Percentiles rank a stretch among this genome's conserved stretches.
Evolutionary conservation across 768 basidiomycete genomes (phyloP).

Genomic region (Pholiota conissans): DNA sequence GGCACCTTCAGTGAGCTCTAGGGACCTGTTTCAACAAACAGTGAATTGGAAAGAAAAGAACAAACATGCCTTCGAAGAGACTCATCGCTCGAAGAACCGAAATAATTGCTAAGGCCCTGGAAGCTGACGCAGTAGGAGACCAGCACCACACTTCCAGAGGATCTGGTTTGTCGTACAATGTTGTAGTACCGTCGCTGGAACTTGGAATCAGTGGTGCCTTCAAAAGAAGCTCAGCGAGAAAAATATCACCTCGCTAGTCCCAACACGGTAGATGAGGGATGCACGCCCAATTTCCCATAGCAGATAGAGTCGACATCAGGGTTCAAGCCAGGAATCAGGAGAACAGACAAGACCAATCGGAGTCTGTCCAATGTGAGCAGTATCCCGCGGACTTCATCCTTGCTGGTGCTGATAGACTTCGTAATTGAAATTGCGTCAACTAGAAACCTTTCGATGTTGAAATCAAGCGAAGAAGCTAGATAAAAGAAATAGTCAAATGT

Average conservation of each 20-base stretch:
- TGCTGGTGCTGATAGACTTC: conserved; percentile 50
- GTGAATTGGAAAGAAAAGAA: too few relatives aligned
- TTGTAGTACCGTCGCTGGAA: conserved; percentile 38
- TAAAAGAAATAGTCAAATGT: not conserved
- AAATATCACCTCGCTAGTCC: conserved; percentile 52
- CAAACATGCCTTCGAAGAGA: conserved; percentile 67
- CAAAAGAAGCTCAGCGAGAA: not conserved
- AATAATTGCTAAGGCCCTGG: conserved; percentile 65
- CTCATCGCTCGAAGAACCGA: conserved; percentile 69
- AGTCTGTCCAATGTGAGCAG: conserved; percentile 54
- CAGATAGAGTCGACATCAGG: conserved; percentile 71
- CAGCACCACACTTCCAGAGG: conserved; percentile 66
- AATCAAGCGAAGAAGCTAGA: conserved; percentile 47
- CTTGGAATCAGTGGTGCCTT: not conserved
- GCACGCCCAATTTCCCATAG: conserved; percentile 52
- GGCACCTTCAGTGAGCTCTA: conserved; percentile 69
- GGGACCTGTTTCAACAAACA: not conserved
- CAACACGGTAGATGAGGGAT: conserved; percentile 33
- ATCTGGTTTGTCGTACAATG: conserved; percentile 37
- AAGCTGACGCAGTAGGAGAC: conserved; percentile 69
- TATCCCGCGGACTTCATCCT: conserved; percentile 39
- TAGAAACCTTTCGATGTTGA: conserved; percentile 55
- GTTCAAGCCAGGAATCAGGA: conserved; percentile 73
- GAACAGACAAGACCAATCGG: conserved; percentile 56
- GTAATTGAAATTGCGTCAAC: conserved; percentile 47